Percentiles rank a stretch among this genome's conserved stretches.
Conservation (phyloP, 148 eudicot genomes). For the Cornus kousa region DNA sequence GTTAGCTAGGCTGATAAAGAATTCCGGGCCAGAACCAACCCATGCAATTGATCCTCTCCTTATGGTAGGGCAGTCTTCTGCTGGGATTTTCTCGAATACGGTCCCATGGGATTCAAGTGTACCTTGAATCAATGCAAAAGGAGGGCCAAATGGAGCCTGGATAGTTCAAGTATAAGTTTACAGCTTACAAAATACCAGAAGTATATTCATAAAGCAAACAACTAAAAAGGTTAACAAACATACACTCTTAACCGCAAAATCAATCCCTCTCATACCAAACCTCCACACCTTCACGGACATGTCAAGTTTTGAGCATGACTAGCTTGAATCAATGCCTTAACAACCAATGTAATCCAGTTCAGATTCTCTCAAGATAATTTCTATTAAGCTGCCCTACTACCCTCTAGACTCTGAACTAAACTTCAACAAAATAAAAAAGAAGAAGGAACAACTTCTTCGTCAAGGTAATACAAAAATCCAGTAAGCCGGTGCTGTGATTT, state of each 20-base stretch:
- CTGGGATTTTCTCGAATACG: background rate
- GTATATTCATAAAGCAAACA: background rate
- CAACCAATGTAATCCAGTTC: too few species aligned
- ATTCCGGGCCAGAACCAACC: background rate
- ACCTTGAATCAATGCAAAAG: background rate
- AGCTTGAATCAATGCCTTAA: too few species aligned
- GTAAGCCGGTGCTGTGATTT: background rate
- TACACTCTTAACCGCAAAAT: background rate
- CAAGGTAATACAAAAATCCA: background rate
- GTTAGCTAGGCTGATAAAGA: background rate
- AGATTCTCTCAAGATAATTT: too few species aligned
- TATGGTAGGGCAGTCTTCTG: background rate
- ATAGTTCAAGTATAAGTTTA: background rate
- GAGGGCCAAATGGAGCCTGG: background rate
- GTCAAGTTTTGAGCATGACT: background rate
- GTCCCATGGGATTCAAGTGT: background rate
- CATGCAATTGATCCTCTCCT: background rate
- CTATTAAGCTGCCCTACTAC: background rate
- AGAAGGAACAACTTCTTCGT: background rate
- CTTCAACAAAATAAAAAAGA: background rate
- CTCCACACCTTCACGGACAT: background rate
- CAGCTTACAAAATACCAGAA: background rate
- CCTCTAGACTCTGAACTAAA: background rate
- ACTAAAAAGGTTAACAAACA: background rate
- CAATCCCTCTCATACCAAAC: background rate